Conservation (phyloP, 1,284 basidiomycete genomes). For the Austroboletus rostrupii region DNA sequence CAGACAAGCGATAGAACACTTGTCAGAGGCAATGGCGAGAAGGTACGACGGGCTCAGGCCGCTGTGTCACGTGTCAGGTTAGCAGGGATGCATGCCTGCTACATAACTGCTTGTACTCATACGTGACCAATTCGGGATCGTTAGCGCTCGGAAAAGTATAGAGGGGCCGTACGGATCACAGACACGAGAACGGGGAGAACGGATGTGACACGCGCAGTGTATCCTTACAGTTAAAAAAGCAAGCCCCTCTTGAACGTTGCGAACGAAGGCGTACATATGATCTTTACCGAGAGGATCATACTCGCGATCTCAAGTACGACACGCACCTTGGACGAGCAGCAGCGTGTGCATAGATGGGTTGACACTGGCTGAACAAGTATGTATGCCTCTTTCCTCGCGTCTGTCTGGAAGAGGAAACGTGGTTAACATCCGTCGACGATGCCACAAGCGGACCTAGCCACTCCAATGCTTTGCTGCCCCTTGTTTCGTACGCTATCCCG, state of each 20-base stretch:
- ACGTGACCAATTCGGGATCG: slow-evolving; percentile 47
- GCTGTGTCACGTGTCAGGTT: slow-evolving; percentile 32
- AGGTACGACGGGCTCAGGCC: slow-evolving; percentile 82
- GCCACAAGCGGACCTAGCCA: slow-evolving; percentile 61
- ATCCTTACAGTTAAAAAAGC: slow-evolving; percentile 53
- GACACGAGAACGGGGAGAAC: slow-evolving; percentile 84
- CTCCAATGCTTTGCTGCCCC: slow-evolving; percentile 85
- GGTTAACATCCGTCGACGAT: neutral
- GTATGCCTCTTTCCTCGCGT: slow-evolving; percentile 86
- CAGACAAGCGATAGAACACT: slow-evolving; percentile 75
- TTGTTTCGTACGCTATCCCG: slow-evolving; percentile 60
- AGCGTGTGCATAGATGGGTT: slow-evolving; percentile 89
- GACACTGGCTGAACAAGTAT: slow-evolving; percentile 92
- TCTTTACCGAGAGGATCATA: slow-evolving; percentile 58
- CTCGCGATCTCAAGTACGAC: too few relatives aligned
- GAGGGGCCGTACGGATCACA: slow-evolving; percentile 74
- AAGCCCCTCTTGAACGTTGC: neutral
- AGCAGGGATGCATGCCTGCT: neutral
- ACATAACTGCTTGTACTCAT: slow-evolving; percentile 66
- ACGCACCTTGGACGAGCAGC: slow-evolving; percentile 73
- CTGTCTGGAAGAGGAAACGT: slow-evolving; percentile 49
- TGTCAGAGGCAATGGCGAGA: slow-evolving; percentile 83
- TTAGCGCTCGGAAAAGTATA: slow-evolving; percentile 67
- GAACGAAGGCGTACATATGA: slow-evolving; percentile 41
- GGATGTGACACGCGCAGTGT: slow-evolving; percentile 73